Base-by-base conservation (phyloP, 306 rosid species). In the Casuarina cunninghamiana region DNA sequence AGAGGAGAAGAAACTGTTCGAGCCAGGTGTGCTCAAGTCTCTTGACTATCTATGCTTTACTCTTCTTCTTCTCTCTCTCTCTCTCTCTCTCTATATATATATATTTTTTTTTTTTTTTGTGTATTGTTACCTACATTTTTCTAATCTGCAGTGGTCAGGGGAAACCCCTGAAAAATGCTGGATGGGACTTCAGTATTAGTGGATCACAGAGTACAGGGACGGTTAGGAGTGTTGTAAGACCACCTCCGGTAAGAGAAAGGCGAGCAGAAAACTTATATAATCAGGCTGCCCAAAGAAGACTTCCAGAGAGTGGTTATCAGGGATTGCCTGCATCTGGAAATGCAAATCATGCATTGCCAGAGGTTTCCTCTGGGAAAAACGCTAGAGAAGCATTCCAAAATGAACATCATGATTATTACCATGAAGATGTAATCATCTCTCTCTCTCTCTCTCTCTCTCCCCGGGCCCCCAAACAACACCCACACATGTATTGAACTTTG, bases 171-270 rank as follows among this genome's bases (percentile, higher is more conserved):
- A 96, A 85, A 88, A 90, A 89, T 87, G 84, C 91, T 79, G 99
- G 93, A 83, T 96, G 99, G 99, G 99, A 96, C 93, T 96, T 96
- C 80, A 91, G 91, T 83, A 91, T 91, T 84, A 89, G 87, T 77
- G 96, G 90, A 46, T 83, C 97, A 80, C 92, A 91, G 80, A 88
- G 86, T 81, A 87, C 96, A 42, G 99, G 98, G 79, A 91, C 99
- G 48, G 73, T 91, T 78, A 88, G 93, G 76, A 91, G 77, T 90
- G 85, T 57, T 71, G 78, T 96, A 61, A 89, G 91, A 73, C 99
- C 99, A 72, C 99, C 99, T 81, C 99, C 89, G 66, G 80, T 72
- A 87, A 87, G 97, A 87, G 98, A 93, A 71, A 91, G 80, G 84
- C 91, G 83, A 78, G 78, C 76, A 42, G 98, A 91, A 62, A 86